Conservation (phyloP, 768 basidiomycete species). For the Pleurotus salmoneostramineus region DNA sequence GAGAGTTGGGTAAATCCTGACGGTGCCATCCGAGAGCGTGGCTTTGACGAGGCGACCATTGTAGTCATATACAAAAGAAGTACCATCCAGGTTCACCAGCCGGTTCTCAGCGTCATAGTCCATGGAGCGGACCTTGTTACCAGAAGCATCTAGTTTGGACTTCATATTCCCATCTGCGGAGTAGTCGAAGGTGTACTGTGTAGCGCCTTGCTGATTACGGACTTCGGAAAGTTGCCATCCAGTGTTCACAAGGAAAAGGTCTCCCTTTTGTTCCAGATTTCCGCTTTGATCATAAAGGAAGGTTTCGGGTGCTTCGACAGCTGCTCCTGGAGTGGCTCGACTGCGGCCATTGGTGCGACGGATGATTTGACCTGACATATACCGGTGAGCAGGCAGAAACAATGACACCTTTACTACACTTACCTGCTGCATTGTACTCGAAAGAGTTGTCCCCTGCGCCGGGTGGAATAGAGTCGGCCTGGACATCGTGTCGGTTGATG, state of each 20-base stretch:
- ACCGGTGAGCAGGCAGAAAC: neutral
- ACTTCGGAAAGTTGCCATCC: slow-evolving; percentile 11
- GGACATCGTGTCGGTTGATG: neutral
- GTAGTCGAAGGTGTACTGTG: neutral
- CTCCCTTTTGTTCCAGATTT: slow-evolving; percentile 8
- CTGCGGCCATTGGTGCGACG: neutral
- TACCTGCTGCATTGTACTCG: slow-evolving; percentile 1
- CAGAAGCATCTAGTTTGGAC: neutral
- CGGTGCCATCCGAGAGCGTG: slow-evolving; percentile 1
- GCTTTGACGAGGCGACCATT: slow-evolving; percentile 10
- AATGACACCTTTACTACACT: neutral
- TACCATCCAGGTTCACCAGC: neutral
- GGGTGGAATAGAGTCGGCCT: neutral
- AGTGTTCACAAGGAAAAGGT: slow-evolving; percentile 5
- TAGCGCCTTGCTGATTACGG: neutral
- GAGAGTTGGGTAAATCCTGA: slow-evolving; percentile 9
- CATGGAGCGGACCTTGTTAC: neutral
- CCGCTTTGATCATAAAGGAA: slow-evolving; percentile 8
- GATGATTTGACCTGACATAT: neutral
- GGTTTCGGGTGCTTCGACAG: neutral
- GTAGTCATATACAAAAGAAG: slow-evolving; percentile 8
- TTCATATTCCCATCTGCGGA: slow-evolving; percentile 1
- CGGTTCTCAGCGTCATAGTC: neutral
- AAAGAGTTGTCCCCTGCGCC: slow-evolving; percentile 1
- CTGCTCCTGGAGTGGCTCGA: neutral